phyloP scores from a whole-genome alignment of 2,329 filamentous ascomycete genomes.

The Pyrenophora teres region DNA sequence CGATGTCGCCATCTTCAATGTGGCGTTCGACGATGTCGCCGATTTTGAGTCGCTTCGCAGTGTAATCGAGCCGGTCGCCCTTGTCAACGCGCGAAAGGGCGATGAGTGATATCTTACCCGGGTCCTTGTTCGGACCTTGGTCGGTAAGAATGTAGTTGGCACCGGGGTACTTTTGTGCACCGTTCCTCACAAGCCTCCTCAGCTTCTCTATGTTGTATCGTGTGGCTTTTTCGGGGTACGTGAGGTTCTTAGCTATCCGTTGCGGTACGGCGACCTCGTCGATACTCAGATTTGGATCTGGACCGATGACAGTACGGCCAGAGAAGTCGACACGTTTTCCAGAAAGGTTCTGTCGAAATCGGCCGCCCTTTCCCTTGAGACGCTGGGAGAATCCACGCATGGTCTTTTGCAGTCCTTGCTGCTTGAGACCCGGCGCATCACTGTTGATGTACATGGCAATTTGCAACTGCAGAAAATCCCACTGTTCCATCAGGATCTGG shows the following conservation, averaged over 20 bases:
- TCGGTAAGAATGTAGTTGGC: conserved; percentile 78
- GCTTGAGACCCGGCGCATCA: conserved; percentile 89
- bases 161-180: conserved; percentile 80
- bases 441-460: conserved; percentile 99
- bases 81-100: conserved; percentile 42
- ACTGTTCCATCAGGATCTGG: conserved; percentile 93
- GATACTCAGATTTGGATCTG: conserved; percentile 90
- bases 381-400: conserved; percentile 94
- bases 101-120: conserved; percentile 73
- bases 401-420: conserved; percentile 82
- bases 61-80: conserved; percentile 67
- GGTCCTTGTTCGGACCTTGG: conserved; percentile 54
- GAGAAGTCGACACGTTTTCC: conserved; percentile 99
- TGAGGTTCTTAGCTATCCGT: conserved; percentile 93
- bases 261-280: conserved; percentile 92
- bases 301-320: conserved; percentile 94
- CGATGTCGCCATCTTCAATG: conserved; percentile 91
- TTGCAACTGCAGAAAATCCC: conserved; percentile 95
- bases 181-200: conserved; percentile 72
- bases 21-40: conserved; percentile 94
- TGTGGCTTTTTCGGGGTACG: conserved; percentile 88
- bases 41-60: conserved; percentile 74
- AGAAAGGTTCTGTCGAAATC: conserved; percentile 94
- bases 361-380: conserved; percentile 94
- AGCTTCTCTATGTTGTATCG: conserved; percentile 85